A percentile compares a stretch with the other conserved stretches of the same genome.
Evolutionary conservation across 805 yeast species (phyloP).

Genomic region (Ogataea nonfermentans): DNA sequence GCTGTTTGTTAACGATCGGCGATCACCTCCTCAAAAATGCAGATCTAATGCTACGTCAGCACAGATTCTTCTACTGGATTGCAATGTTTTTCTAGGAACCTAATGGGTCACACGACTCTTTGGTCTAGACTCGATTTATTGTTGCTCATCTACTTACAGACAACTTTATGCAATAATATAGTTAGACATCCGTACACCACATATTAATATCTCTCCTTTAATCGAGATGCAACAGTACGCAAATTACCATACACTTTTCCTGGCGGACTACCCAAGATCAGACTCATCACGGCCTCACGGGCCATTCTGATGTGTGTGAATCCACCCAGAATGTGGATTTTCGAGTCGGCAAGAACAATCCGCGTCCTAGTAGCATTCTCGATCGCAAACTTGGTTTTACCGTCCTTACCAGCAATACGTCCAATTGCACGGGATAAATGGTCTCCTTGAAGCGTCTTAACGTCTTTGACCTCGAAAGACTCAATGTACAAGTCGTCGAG

Average conservation of each 20-base stretch:
- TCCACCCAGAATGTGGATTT: constrained; percentile 95
- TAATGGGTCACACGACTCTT: no score
- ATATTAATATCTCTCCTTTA: constrained; percentile 85
- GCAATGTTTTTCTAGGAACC: no score
- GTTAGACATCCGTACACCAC: background rate
- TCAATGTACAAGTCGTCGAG: constrained; percentile 95
- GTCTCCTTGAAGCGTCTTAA: constrained; percentile 91
- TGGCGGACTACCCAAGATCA: constrained; percentile 97
- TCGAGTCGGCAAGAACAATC: constrained; percentile 94
- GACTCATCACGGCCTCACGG: constrained; percentile 92
- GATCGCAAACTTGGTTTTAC: constrained; percentile 96
- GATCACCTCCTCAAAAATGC: no score
- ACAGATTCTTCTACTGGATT: no score
- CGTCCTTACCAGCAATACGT: constrained; percentile 99
- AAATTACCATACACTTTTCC: constrained; percentile 97
- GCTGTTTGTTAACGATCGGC: no score
- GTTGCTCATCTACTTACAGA: no score
- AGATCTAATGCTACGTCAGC: no score
- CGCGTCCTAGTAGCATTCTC: constrained; percentile 98
- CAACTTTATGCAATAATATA: background rate
- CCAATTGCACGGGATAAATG: constrained; percentile 98
- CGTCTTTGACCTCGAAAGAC: constrained; percentile 95
- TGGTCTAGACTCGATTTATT: no score
- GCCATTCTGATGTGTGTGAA: constrained; percentile 97
- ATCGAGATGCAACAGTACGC: constrained; percentile 93